A percentile compares a stretch with the other conserved stretches of the same genome.
These are phyloP conservation scores for Camelina laxa DNA, from an alignment of 345 rosid genomes.

Conservation along the genomic window DNA sequence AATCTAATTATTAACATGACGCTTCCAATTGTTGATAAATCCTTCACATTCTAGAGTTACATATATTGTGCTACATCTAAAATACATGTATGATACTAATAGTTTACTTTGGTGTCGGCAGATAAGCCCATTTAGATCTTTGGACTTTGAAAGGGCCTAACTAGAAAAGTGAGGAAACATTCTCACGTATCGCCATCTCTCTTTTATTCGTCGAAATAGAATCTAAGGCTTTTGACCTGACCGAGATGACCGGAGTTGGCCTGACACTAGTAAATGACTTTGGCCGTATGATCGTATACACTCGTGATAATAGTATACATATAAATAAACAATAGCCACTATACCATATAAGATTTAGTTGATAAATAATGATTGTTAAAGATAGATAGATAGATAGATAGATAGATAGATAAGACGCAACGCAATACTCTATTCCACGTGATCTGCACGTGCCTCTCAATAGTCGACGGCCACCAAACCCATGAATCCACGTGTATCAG, in stretches of 20 bases:
- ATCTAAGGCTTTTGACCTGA: background rate
- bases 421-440: slow-evolving; percentile 24
- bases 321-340: background rate
- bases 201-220: background rate
- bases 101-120: too few relatives aligned
- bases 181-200: background rate
- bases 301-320: background rate
- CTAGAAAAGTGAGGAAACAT: background rate
- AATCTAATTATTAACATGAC: background rate
- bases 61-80: background rate
- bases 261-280: slow-evolving; percentile 1
- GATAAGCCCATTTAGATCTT: background rate
- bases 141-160: background rate
- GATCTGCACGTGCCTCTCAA: slow-evolving; percentile 25
- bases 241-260: slow-evolving; percentile 27
- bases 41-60: background rate
- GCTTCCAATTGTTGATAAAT: background rate
- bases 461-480: slow-evolving; percentile 5
- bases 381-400: too few relatives aligned
- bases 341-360: background rate
- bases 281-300: background rate
- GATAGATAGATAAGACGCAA: too few relatives aligned
- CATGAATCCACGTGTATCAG: slow-evolving; percentile 26
- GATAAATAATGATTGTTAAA: too few relatives aligned
- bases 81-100: too few relatives aligned